phyloP scores from a whole-genome alignment of 2,329 filamentous ascomycete species.

The Paracoccidioides lutzii region DNA sequence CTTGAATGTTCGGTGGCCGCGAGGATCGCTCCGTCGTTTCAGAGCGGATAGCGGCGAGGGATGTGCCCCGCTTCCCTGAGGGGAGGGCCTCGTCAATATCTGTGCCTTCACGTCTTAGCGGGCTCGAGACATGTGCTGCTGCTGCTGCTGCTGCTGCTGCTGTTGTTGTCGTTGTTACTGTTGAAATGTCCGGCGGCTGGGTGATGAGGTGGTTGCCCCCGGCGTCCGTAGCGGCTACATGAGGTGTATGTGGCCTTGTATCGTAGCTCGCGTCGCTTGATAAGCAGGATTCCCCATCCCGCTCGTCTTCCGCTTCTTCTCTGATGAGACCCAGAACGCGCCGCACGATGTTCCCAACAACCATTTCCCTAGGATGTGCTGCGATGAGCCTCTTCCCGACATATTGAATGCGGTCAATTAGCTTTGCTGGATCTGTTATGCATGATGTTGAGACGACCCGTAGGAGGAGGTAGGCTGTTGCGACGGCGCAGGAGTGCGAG shows the following conservation, averaged over 20 bases:
- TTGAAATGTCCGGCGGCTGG: not conserved
- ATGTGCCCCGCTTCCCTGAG: not conserved
- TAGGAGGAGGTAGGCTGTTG: conserved; percentile 77
- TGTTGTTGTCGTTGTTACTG: too few species aligned
- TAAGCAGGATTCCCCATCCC: conserved; percentile 48
- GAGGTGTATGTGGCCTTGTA: conserved; percentile 34
- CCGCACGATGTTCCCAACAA: conserved; percentile 86
- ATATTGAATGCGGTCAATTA: conserved; percentile 67
- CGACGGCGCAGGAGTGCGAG: conserved; percentile 77
- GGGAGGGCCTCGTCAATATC: not conserved
- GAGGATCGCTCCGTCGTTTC: conserved; percentile 19
- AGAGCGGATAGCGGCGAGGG: not conserved
- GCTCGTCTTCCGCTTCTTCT: conserved; percentile 74
- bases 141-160: too few species aligned
- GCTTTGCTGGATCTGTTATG: conserved; percentile 61
- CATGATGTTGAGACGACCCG: conserved; percentile 73
- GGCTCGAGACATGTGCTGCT: not conserved
- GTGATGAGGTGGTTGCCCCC: conserved; percentile 21
- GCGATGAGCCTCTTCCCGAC: conserved; percentile 66
- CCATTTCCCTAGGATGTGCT: conserved; percentile 80
- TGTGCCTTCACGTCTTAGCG: not conserved
- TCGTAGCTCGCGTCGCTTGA: conserved; percentile 49
- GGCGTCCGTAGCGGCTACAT: conserved; percentile 10
- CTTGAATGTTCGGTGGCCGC: conserved; percentile 42
- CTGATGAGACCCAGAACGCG: conserved; percentile 81